A percentile compares a stretch with the other conserved stretches of the same genome.
Evolutionary conservation across 768 basidiomycete species (phyloP).

Genomic region (Russula earlei): DNA sequence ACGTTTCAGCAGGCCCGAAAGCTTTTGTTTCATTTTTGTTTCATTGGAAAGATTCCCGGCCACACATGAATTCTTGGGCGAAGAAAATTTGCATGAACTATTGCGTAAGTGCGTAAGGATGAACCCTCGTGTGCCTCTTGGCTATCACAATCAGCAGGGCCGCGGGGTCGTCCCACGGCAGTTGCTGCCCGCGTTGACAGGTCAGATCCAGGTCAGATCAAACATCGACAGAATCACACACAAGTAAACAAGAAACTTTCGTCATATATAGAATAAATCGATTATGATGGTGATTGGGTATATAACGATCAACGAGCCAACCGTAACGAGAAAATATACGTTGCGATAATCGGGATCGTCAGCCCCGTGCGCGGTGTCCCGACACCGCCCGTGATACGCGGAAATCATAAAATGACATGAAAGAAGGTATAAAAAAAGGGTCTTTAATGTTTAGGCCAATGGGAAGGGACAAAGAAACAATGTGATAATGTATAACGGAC

Average conservation of each 20-base stretch:
- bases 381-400: not conserved
- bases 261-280: slow-evolving; percentile 2
- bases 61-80: too few relatives aligned
- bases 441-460: not conserved
- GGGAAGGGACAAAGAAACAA: not conserved
- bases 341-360: not conserved
- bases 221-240: not conserved
- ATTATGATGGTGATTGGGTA: slow-evolving; percentile 9
- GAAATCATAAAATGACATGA: slow-evolving; percentile 3
- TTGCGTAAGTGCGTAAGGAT: too few relatives aligned
- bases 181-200: too few relatives aligned
- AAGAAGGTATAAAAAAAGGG: not conserved
- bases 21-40: too few relatives aligned
- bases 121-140: too few relatives aligned
- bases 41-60: too few relatives aligned
- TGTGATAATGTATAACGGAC: not conserved
- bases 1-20: too few relatives aligned
- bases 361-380: slow-evolving; percentile 2
- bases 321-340: not conserved
- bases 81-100: too few relatives aligned
- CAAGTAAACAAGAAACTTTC: not conserved
- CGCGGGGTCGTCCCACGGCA: too few relatives aligned
- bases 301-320: slow-evolving; percentile 2
- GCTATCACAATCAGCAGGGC: too few relatives aligned
- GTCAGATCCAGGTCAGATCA: too few relatives aligned